A percentile compares a stretch with the other conserved stretches of the same genome.
These are phyloP conservation scores for Suhomyces prunicola DNA, from an alignment of 805 yeast species.

Conservation along the genomic window DNA sequence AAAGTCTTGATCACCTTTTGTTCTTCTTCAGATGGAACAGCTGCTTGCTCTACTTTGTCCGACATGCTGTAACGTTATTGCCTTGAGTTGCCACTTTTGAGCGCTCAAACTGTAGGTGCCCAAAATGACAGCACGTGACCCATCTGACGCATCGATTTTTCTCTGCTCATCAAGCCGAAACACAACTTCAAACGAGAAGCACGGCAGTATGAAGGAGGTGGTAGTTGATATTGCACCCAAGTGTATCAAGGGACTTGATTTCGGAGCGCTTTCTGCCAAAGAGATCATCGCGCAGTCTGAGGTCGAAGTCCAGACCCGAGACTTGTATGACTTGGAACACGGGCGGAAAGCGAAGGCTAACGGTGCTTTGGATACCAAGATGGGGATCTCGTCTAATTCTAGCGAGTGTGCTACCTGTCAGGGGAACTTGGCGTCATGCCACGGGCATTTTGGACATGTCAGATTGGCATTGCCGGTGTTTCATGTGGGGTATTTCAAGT, in stretches of 20 bases:
- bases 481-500: slow-evolving; percentile 95
- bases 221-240: slow-evolving; percentile 84
- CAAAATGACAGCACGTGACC: not conserved
- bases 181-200: not conserved
- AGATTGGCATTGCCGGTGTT: slow-evolving; percentile 92
- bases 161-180: slow-evolving; percentile 1
- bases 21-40: slow-evolving; percentile 20
- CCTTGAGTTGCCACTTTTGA: not conserved
- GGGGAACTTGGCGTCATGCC: slow-evolving; percentile 90
- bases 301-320: slow-evolving; percentile 89
- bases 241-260: slow-evolving; percentile 84
- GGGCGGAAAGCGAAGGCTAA: slow-evolving; percentile 77
- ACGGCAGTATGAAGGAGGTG: slow-evolving; percentile 38
- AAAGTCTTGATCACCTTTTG: slow-evolving; percentile 59
- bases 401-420: slow-evolving; percentile 87
- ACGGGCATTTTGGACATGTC: slow-evolving; percentile 97
- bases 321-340: slow-evolving; percentile 84
- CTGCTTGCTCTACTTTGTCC: slow-evolving; percentile 6
- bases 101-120: not conserved
- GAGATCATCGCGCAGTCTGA: slow-evolving; percentile 93
- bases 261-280: slow-evolving; percentile 87
- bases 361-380: slow-evolving; percentile 87
- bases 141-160: slow-evolving; percentile 1
- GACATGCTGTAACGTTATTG: slow-evolving; percentile 5
- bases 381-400: slow-evolving; percentile 93